Base-by-base conservation (phyloP, 129 eudicot genomes). In the Oenanthe sinensis region DNA sequence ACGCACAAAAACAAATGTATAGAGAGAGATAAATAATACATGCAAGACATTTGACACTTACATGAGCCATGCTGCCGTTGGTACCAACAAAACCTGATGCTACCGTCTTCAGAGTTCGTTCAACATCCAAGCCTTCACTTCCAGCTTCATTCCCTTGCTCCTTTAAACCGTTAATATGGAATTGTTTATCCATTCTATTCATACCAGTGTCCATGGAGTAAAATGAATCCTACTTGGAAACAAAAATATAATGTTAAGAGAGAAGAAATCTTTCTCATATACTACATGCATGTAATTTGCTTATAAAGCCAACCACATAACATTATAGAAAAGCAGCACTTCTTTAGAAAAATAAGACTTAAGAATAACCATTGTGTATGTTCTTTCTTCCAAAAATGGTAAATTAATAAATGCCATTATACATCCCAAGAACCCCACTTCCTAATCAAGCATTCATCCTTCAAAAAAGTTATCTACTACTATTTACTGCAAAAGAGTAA, bases 41-140 rank as follows among this genome's bases (percentile, higher is more conserved):
- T 28, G 9, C 0, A 26, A 65, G 17, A 30, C 40, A 65, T 30
- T 36, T 58, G 28, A 76, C 40, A 89, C 93, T 90, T 80, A 92
- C 97, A 84, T 92, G 85, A 81, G 73, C 80, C 76, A 78, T 72
- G 33, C 72, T 83, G 58, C 87, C 79, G 8, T 82, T 86, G 68
- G 74, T 83, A 69, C 83, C 84, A 58, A 86, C 83, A 4, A 84
- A 83, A 71, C 91, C 91, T 0, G 97, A 90, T 71, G 94, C 84
- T 47, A 82, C 92, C 91, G 85, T 88, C 77, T 65, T 87, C 67
- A 87, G 79, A 30, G 97, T 90, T 80, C 79, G 85, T 81, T 96
- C 89, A 74, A 86, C 84, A 44, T 86, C 86, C 77, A 68, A 75
- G 81, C 81, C 90, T 79, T 78, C 85, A 55, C 50, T 77, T 50